Evolutionary conservation across 2,329 filamentous ascomycete species (phyloP).

Genomic region (Diplocarpon rosae): DNA sequence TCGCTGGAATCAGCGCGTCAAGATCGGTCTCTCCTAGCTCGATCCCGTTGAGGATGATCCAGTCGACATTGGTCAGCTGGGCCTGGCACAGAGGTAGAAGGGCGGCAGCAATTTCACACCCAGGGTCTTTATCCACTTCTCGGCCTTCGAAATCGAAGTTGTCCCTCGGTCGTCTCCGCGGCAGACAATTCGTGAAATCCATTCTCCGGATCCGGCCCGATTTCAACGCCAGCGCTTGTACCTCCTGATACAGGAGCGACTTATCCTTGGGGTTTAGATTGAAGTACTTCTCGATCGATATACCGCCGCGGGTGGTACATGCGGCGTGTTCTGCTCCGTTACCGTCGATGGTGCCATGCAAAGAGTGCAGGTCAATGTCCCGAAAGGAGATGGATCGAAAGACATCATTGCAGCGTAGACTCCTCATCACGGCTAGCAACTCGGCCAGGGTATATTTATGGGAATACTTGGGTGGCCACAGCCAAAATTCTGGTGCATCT

Average conservation of each 20-base stretch:
- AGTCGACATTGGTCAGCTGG: constrained; percentile 58
- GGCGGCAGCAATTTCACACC: constrained; percentile 59
- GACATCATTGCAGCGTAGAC: constrained; percentile 59
- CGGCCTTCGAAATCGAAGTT: constrained; percentile 34
- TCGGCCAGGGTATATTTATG: constrained; percentile 48
- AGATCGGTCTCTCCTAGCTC: constrained; percentile 60
- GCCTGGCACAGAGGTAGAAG: constrained; percentile 57
- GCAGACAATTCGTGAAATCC: constrained; percentile 54
- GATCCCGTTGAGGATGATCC: constrained; percentile 58
- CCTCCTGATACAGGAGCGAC: constrained; percentile 55
- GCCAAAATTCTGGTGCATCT: constrained; percentile 55
- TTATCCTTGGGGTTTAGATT: constrained; percentile 26
- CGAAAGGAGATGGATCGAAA: constrained; percentile 59
- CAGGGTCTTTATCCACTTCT: constrained; percentile 43
- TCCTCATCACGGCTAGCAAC: constrained; percentile 57
- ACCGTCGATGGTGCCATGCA: constrained; percentile 50
- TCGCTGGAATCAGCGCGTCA: constrained; percentile 54
- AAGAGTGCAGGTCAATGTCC: constrained; percentile 48
- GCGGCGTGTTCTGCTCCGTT: constrained; percentile 53
- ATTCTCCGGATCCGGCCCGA: constrained; percentile 51
- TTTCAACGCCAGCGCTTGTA: constrained; percentile 55
- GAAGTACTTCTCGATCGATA: constrained; percentile 22
- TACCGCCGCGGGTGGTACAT: constrained; percentile 44
- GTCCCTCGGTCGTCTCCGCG: constrained; percentile 36
- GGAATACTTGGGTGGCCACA: constrained; percentile 44